These are phyloP conservation scores for Eucalyptus sp. DNA, from an alignment of 345 rosid genomes.

Conservation along the genomic window DNA sequence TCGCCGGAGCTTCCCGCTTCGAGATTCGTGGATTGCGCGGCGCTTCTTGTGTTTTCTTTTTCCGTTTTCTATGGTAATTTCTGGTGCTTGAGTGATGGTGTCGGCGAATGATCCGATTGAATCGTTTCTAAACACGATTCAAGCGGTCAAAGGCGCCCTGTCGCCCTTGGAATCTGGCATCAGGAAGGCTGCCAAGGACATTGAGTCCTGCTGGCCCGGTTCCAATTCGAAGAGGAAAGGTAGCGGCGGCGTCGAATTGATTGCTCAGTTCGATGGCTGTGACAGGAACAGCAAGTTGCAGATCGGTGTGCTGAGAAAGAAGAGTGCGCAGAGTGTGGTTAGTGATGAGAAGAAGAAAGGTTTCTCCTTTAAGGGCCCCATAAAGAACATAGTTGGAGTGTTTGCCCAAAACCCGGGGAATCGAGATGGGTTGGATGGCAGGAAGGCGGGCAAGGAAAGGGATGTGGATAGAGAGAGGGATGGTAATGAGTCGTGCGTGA, in stretches of 20 bases:
- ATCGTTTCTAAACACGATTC: conserved; percentile 50
- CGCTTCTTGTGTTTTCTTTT: background rate
- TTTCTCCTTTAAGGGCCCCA: conserved; percentile 42
- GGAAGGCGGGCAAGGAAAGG: conserved; percentile 3
- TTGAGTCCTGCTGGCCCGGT: conserved; percentile 48
- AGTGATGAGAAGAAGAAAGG: conserved; percentile 52
- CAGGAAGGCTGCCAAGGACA: conserved; percentile 52
- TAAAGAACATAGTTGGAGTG: conserved; percentile 33
- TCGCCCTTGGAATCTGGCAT: conserved; percentile 55
- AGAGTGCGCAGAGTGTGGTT: conserved; percentile 8
- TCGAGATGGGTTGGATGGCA: conserved; percentile 18
- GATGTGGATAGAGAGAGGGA: conserved; percentile 17
- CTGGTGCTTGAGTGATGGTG: conserved; percentile 33
- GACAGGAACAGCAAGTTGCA: conserved; percentile 17
- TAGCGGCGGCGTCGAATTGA: conserved; percentile 11
- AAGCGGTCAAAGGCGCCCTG: conserved; percentile 55
- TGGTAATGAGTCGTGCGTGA: conserved; percentile 39
- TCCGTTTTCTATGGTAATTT: background rate
- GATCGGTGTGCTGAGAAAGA: background rate
- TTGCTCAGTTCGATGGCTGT: conserved; percentile 9
- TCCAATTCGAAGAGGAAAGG: conserved; percentile 8
- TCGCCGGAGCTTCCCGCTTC: background rate
- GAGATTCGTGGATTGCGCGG: background rate
- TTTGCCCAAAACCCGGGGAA: conserved; percentile 32
- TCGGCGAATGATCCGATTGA: conserved; percentile 62